phyloP scores from a whole-genome alignment of 2,329 filamentous ascomycete species.

The Endoconidiophora polonica region DNA sequence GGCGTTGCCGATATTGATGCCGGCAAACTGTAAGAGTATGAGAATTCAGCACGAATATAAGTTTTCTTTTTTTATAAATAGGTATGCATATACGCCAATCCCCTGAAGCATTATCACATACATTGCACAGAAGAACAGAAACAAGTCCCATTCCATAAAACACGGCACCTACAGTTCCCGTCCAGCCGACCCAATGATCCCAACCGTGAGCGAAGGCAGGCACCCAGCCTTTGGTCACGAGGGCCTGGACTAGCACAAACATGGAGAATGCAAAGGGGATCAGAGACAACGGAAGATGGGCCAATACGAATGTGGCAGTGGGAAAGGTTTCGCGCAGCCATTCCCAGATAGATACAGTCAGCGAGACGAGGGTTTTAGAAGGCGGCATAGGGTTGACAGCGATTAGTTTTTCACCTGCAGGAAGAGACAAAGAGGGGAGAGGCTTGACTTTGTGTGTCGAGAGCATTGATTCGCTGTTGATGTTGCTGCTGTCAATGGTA shows the following conservation, averaged over 20 bases:
- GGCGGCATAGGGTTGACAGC: background rate
- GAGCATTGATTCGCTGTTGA: background rate
- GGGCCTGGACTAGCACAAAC: slow-evolving; percentile 57
- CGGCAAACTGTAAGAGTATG: slow-evolving; percentile 41
- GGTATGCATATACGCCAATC: background rate
- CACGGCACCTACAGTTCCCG: slow-evolving; percentile 49
- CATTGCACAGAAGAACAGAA: slow-evolving; percentile 54
- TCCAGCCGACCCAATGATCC: slow-evolving; percentile 55
- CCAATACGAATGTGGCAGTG: slow-evolving; percentile 45
- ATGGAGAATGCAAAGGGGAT: slow-evolving; percentile 58
- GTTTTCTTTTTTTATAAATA: background rate
- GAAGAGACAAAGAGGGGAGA: slow-evolving; percentile 9
- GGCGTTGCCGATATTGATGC: slow-evolving; percentile 61
- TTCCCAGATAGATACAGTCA: slow-evolving; percentile 27
- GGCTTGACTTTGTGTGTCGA: background rate
- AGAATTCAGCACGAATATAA: background rate
- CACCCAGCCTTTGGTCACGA: slow-evolving; percentile 62
- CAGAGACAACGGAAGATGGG: slow-evolving; percentile 49
- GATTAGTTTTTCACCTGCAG: background rate
- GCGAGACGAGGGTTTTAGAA: slow-evolving; percentile 34
- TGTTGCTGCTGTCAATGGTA: background rate
- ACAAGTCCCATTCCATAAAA: slow-evolving; percentile 59
- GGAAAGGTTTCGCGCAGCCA: slow-evolving; percentile 57
- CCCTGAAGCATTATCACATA: slow-evolving; percentile 25
- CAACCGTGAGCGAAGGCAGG: slow-evolving; percentile 56